phyloP scores from a whole-genome alignment of 495 filamentous ascomycete genomes.

The Immersiella caudata region DNA sequence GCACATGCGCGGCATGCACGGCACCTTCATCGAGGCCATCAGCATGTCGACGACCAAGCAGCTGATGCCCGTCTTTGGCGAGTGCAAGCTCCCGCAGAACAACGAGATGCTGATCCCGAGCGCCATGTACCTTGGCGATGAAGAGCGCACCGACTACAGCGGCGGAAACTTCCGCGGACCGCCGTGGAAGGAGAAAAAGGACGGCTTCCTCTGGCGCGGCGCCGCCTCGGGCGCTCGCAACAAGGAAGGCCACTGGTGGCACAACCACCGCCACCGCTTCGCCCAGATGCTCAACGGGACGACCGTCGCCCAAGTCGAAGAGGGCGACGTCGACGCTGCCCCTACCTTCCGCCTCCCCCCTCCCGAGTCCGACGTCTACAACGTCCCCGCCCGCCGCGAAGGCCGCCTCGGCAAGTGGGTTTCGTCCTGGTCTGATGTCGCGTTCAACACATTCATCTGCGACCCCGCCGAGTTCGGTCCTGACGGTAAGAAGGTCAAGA shows the following conservation, averaged over 20 bases:
- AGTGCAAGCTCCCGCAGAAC: conserved; percentile 71
- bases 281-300: conserved; percentile 68
- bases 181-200: conserved; percentile 58
- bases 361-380: conserved; percentile 33
- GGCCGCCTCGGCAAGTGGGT: conserved; percentile 43
- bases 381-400: conserved; percentile 26
- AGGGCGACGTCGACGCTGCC: conserved; percentile 33
- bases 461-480: conserved; percentile 36
- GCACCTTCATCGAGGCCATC: conserved; percentile 67
- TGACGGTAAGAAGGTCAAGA: conserved; percentile 21
- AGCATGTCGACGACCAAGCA: conserved; percentile 58
- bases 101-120: conserved; percentile 81
- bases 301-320: conserved; percentile 48
- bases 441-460: conserved; percentile 47
- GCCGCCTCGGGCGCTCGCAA: conserved; percentile 69
- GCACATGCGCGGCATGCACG: conserved; percentile 61
- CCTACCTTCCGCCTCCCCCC: conserved; percentile 46
- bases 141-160: conserved; percentile 57
- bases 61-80: conserved; percentile 71
- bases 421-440: conserved; percentile 39
- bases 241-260: conserved; percentile 60
- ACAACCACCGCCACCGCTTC: conserved; percentile 71
- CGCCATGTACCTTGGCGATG: conserved; percentile 69
- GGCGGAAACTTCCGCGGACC: conserved; percentile 54
- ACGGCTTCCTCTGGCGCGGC: conserved; percentile 68